phyloP scores from a whole-genome alignment of 2,329 filamentous ascomycete species.

The Torrubiella hemipterigena region DNA sequence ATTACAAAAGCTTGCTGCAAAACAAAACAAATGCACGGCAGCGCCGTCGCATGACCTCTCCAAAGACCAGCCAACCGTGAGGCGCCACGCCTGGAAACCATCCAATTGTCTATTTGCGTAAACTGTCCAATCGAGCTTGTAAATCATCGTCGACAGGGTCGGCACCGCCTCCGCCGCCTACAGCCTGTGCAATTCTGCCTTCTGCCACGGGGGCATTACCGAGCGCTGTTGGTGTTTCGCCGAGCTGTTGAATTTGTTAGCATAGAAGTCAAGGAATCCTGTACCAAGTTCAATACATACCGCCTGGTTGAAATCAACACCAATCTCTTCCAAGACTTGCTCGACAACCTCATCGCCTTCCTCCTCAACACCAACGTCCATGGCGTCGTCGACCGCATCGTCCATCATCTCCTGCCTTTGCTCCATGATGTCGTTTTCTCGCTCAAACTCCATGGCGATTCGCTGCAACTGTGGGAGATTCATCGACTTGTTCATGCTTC shows the following conservation, averaged over 20 bases:
- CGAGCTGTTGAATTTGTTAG: slow-evolving; percentile 49
- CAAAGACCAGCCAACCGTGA: no score
- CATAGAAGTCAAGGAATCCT: background rate
- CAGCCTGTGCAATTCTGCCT: slow-evolving; percentile 71
- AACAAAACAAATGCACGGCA: background rate
- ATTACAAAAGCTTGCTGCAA: background rate
- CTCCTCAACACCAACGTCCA: slow-evolving; percentile 79
- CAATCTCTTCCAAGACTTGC: slow-evolving; percentile 92
- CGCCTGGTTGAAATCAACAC: slow-evolving; percentile 79
- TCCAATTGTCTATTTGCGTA: slow-evolving; percentile 44
- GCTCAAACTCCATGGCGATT: slow-evolving; percentile 98
- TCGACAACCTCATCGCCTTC: slow-evolving; percentile 96
- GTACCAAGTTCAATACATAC: slow-evolving; percentile 41
- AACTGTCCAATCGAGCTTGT: slow-evolving; percentile 82
- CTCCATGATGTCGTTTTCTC: slow-evolving; percentile 99
- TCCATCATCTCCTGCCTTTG: slow-evolving; percentile 99
- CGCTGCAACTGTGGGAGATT: slow-evolving; percentile 89
- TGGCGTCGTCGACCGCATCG: slow-evolving; percentile 94
- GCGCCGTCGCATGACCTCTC: no score
- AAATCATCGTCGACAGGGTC: slow-evolving; percentile 79
- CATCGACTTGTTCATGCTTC: slow-evolving; percentile 97
- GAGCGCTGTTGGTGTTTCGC: slow-evolving; percentile 78
- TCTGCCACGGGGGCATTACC: slow-evolving; percentile 64
- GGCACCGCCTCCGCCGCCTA: slow-evolving; percentile 54
- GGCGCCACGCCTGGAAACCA: background rate